phyloP scores from a whole-genome alignment of 2,329 filamentous ascomycete genomes.

The Fusarium subglutinans region DNA sequence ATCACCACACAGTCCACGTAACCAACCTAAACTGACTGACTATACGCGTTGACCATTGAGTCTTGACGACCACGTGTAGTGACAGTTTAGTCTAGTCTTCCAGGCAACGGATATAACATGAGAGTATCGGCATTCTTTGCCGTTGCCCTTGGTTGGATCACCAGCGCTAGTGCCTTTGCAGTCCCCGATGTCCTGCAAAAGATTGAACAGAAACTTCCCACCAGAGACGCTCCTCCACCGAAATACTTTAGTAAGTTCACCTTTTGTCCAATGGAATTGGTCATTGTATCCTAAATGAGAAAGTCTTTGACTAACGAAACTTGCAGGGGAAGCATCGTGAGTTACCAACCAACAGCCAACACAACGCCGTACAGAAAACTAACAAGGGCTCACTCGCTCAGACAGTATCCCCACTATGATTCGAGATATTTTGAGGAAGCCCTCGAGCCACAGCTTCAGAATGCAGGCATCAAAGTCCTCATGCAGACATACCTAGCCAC shows the following conservation, averaged over 20 bases:
- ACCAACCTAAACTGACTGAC: slow-evolving; percentile 4
- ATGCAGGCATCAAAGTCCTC: slow-evolving; percentile 70
- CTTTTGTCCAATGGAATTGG: neutral
- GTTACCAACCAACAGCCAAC: neutral
- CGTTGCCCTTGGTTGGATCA: slow-evolving; percentile 9
- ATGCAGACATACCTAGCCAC: slow-evolving; percentile 77
- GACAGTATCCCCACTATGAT: slow-evolving; percentile 48
- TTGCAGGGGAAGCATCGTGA: slow-evolving; percentile 36
- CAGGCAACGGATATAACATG: slow-evolving; percentile 2
- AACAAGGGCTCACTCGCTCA: slow-evolving; percentile 19
- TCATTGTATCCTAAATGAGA: neutral
- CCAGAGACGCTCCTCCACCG: neutral
- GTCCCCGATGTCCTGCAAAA: slow-evolving; percentile 11
- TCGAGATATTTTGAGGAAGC: slow-evolving; percentile 50
- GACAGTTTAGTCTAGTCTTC: neutral
- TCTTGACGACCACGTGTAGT: neutral
- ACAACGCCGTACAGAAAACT: neutral
- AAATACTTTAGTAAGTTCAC: slow-evolving; percentile 34
- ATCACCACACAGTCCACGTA: neutral
- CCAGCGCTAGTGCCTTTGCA: slow-evolving; percentile 1
- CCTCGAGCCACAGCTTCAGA: slow-evolving; percentile 65
- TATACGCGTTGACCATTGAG: neutral
- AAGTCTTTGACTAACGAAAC: neutral
- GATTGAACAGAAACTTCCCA: slow-evolving; percentile 12
- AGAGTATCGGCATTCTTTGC: neutral